Evolutionary conservation across 1,284 basidiomycete species (phyloP), one percentile per base, ranked within the genome.

Genomic region (Psilocybe mexicana): DNA sequence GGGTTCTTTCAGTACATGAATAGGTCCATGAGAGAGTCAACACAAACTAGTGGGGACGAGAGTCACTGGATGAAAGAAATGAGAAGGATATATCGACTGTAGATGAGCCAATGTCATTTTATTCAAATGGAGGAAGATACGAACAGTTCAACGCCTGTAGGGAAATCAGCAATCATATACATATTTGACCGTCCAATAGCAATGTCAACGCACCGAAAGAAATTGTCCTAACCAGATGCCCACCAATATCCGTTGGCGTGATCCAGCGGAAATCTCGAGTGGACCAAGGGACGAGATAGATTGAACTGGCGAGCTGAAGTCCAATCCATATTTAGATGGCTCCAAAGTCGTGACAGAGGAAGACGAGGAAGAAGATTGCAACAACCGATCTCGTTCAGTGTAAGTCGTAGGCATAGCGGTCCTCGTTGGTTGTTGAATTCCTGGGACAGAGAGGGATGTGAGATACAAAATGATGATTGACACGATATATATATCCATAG

Each of bases 171-270:
- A 18, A 6, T 24, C 38, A 28, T 7, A 43, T 18, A 14, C 38
- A 28, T 7, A 43, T 18, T 10, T 24, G 35, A 6, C 11, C 5
- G 4, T 28, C 28, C 55, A 18, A 30, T n/a, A 6, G 18, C 28
- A 55, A 26, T 51, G 47, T 24, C 46, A 11, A 77, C 86, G 67
- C 62, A 90, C 87, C 46, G 84, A 86, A 60, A 90, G 79, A 72
- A 89, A 89, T 2, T 81, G 86, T 6, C 82, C 85, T 18, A 80
- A 75, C 86, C 87, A 90, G 45, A 90, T 77, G 26, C 86, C 88
- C 25, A 82, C 85, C 28, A 90, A 68, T 54, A 90, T 88, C 0
- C 83, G 81, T 65, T 82, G 79, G 5, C 87, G 77, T 10, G 81
- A 85, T 1, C 76, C 74, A 18, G 69, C 71, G 30, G 85, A 76